Percentiles rank a stretch among this genome's conserved stretches.
Conservation (phyloP, 179 eudicot genomes). For the Actinidia chinensis region DNA sequence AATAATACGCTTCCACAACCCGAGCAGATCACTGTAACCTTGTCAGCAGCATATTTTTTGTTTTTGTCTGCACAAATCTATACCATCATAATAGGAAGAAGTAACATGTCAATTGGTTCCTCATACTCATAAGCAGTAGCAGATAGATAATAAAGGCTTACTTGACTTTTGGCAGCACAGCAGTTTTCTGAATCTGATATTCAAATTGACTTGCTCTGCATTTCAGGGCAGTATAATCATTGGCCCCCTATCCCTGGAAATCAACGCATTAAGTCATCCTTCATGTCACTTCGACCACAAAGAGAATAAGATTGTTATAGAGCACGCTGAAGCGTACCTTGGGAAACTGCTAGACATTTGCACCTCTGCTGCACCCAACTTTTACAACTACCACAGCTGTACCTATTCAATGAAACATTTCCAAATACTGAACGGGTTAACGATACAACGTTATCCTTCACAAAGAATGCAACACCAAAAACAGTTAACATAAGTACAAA, state of each 20-base stretch:
- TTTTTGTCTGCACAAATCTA: constrained; percentile 37
- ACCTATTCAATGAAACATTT: constrained; percentile 6
- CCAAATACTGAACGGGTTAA: not conserved
- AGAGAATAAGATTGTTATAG: not conserved
- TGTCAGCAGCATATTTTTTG: constrained; percentile 51
- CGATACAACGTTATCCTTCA: too few relatives aligned
- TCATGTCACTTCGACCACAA: not conserved
- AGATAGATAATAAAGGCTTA: constrained; percentile 25
- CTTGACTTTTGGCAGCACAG: constrained; percentile 50
- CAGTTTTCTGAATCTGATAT: constrained; percentile 65
- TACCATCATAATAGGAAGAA: constrained; percentile 8
- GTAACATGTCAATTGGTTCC: not conserved
- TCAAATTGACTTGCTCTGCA: constrained; percentile 71
- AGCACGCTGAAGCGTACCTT: constrained; percentile 39
- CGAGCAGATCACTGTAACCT: constrained; percentile 63
- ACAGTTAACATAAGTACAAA: too few relatives aligned
- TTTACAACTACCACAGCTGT: constrained; percentile 22
- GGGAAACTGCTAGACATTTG: constrained; percentile 12
- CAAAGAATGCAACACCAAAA: too few relatives aligned
- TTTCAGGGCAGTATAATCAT: constrained; percentile 73
- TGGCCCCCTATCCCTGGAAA: constrained; percentile 51
- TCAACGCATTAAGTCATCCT: constrained; percentile 6
- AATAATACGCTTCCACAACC: constrained; percentile 68
- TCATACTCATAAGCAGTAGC: not conserved
- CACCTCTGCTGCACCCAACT: constrained; percentile 18